Base-by-base conservation (phyloP, 352 stramenopile species). In the Phytophthora capsici region DNA sequence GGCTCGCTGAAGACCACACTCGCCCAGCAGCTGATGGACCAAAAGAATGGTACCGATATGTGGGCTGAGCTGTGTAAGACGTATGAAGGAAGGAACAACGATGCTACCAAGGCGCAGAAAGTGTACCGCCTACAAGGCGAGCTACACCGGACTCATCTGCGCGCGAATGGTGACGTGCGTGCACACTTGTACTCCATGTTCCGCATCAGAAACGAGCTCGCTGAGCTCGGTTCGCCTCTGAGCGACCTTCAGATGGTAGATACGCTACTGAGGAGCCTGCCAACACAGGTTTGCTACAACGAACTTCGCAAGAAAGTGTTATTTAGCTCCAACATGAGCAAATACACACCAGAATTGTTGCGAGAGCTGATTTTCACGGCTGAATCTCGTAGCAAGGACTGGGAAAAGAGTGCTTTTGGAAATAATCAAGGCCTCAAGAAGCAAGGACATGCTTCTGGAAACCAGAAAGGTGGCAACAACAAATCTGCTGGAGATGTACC, bases 1-100 rank as follows among this genome's bases (percentile, higher is more conserved):
- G n/a, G 44, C 1, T 57, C 44, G 25, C 45, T 68, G 13, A 45
- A 38, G 16, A 69, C 40, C 30, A 53, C 43, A 12, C n/a, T 69
- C 8, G 59, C 53, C 19, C 25, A 61, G 40, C 41, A 47, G 41
- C 34, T 61, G 41, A 61, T 61, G 48, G 32, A 5, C 45, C 32
- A 2, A 32, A 56, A 4, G n/a, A n/a, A n/a, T n/a, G n/a, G n/a
- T n/a, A n/a, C n/a, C n/a, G n/a, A n/a, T n/a, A 32, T 56, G 32
- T 56, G 17, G 48, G 28, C 9, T 13, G 20, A 56, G 13, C 32
- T 56, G 2, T 44, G 19, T 6, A 44, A 19, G 19, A 56, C 34
- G 12, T 56, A 56, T 20, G 22, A 56, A 56, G 48, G 48, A 19
- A 56, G 13, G 13, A 56, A 8, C 12, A 56, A 56, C 12, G 48